Percentiles rank a stretch among this genome's conserved stretches.
Evolutionary conservation across 2,329 filamentous ascomycete species (phyloP).

Genomic region (Biscogniauxia mediterranea): DNA sequence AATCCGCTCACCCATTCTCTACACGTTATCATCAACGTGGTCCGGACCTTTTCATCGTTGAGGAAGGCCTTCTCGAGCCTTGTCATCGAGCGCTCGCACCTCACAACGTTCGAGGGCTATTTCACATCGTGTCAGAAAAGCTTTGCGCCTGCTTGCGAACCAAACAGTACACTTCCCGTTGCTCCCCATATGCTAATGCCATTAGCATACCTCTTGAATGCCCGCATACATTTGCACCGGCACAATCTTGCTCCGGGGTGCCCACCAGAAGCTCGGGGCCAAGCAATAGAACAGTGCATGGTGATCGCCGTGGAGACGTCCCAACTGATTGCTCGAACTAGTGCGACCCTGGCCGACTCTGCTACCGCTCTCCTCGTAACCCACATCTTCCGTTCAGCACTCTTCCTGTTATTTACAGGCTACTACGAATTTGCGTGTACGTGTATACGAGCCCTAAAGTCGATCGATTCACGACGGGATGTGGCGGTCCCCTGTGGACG

Average conservation of each 20-base stretch:
- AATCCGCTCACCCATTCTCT: conserved; percentile 67
- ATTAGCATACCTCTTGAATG: conserved; percentile 75
- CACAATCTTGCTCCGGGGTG: conserved; percentile 80
- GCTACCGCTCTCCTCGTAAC: conserved; percentile 74
- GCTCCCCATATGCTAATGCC: conserved; percentile 74
- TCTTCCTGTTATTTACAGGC: conserved; percentile 74
- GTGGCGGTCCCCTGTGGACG: conserved; percentile 78
- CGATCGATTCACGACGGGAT: conserved; percentile 68
- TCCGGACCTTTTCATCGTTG: conserved; percentile 73
- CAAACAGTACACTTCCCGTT: conserved; percentile 63
- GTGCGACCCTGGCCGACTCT: conserved; percentile 59
- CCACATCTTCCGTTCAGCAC: conserved; percentile 83
- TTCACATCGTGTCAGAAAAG: conserved; percentile 72
- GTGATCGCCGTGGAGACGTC: conserved; percentile 76
- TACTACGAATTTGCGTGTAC: conserved; percentile 70
- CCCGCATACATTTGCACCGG: conserved; percentile 80
- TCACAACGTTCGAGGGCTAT: conserved; percentile 79
- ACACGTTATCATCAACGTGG: conserved; percentile 76
- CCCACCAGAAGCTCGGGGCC: conserved; percentile 60
- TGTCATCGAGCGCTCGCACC: conserved; percentile 61
- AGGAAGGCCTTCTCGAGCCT: conserved; percentile 68
- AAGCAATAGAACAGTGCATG: conserved; percentile 76
- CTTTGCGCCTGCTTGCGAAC: conserved; percentile 74
- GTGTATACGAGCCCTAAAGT: conserved; percentile 69
- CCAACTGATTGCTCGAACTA: conserved; percentile 66